phyloP scores from a whole-genome alignment of 2,329 filamentous ascomycete genomes.

The Paecilomyces variotii region DNA sequence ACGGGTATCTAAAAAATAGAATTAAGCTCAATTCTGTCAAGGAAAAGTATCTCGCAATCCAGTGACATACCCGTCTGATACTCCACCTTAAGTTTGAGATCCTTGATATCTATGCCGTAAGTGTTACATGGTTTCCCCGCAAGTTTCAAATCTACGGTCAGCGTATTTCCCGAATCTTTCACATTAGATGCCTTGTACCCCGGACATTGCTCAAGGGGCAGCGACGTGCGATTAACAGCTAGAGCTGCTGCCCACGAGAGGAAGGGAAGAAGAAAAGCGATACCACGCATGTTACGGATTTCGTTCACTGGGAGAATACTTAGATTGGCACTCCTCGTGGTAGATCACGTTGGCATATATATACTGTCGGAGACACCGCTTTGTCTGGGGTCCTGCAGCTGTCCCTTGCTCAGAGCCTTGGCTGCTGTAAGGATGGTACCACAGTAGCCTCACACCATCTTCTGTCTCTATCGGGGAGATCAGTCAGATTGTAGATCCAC shows the following conservation, averaged over 20 bases:
- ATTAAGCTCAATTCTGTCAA: background rate
- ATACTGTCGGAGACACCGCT: background rate
- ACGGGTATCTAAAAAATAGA: slow-evolving; percentile 45
- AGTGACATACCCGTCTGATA: slow-evolving; percentile 49
- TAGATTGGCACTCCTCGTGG: background rate
- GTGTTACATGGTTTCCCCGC: slow-evolving; percentile 58
- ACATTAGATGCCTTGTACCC: slow-evolving; percentile 32
- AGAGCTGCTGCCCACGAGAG: background rate
- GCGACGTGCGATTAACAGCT: background rate
- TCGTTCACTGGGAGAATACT: background rate
- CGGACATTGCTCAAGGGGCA: slow-evolving; percentile 17
- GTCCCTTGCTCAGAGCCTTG: background rate
- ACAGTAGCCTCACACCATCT: background rate
- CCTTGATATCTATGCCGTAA: slow-evolving; percentile 50
- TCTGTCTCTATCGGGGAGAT: background rate
- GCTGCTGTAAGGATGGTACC: background rate
- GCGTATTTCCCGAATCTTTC: slow-evolving; percentile 30
- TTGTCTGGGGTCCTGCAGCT: slow-evolving; percentile 1
- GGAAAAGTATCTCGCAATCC: background rate
- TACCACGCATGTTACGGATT: background rate
- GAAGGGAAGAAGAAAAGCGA: background rate
- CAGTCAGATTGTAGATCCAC: background rate
- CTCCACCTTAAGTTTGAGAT: slow-evolving; percentile 52
- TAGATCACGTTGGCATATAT: background rate
- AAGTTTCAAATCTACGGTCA: slow-evolving; percentile 63